Percentiles rank a stretch among this genome's conserved stretches.
Evolutionary conservation across 164 flowering plant genomes (phyloP).

Genomic region (Magnolia sinica): DNA sequence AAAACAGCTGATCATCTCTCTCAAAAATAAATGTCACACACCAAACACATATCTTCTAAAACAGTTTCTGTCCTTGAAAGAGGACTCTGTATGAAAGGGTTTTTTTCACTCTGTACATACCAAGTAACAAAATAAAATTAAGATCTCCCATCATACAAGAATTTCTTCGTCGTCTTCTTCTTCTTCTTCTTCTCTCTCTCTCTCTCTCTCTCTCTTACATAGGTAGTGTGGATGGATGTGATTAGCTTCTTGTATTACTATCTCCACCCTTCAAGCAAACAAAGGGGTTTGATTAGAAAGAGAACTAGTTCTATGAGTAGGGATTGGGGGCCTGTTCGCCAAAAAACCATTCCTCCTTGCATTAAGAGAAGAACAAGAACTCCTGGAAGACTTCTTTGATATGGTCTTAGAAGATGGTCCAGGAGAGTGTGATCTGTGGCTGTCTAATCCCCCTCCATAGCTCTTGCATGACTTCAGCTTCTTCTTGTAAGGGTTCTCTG

Average conservation of each 20-base stretch:
- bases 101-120: background rate
- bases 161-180: no score
- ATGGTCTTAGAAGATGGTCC: conserved; percentile 30
- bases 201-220: background rate
- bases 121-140: background rate
- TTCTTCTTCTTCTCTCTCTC: background rate
- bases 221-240: background rate
- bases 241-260: background rate
- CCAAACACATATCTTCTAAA: no score
- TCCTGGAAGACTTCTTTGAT: conserved; percentile 47
- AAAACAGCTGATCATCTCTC: no score
- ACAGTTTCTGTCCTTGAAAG: no score
- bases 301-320: conserved; percentile 16
- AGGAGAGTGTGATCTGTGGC: conserved; percentile 40
- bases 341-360: conserved; percentile 26
- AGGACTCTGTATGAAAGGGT: background rate
- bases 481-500: conserved; percentile 40
- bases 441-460: conserved; percentile 48
- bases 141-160: background rate
- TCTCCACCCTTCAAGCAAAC: conserved; percentile 7
- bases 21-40: no score
- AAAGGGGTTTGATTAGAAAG: conserved; percentile 9
- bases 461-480: conserved; percentile 63
- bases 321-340: conserved; percentile 40
- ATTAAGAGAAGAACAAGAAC: conserved; percentile 33